Conservation (phyloP, 2,329 filamentous ascomycete species). For the Calonectria henricotiae region DNA sequence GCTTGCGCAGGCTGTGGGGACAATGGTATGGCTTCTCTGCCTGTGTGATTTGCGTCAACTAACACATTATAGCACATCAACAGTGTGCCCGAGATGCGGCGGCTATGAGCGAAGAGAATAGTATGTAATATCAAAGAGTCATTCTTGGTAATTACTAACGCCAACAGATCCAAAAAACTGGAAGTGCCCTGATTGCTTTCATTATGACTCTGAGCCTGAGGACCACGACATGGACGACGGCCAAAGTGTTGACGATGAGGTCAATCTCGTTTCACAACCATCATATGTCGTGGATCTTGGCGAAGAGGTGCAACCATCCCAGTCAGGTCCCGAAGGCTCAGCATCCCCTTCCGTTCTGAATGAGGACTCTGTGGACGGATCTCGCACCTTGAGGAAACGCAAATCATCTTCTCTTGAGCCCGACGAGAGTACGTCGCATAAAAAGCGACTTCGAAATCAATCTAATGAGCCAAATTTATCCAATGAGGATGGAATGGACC, state of each 20-base stretch:
- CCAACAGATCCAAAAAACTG: slow-evolving; percentile 62
- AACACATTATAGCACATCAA: slow-evolving; percentile 81
- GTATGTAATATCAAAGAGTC: slow-evolving; percentile 45
- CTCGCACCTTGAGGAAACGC: slow-evolving; percentile 85
- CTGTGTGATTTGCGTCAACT: slow-evolving; percentile 52
- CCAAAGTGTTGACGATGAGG: slow-evolving; percentile 39
- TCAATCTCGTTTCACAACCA: slow-evolving; percentile 49
- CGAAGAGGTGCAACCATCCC: slow-evolving; percentile 32
- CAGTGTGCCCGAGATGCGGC: slow-evolving; percentile 85
- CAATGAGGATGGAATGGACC: slow-evolving; percentile 57
- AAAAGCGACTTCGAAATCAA: slow-evolving; percentile 70
- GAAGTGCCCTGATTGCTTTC: slow-evolving; percentile 69
- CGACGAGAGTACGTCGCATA: slow-evolving; percentile 70
- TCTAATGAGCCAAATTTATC: slow-evolving; percentile 61
- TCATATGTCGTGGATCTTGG: slow-evolving; percentile 47
- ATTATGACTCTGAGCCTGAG: slow-evolving; percentile 55
- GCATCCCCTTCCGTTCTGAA: slow-evolving; percentile 37
- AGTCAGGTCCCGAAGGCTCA: slow-evolving; percentile 36
- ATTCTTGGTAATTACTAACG: slow-evolving; percentile 34
- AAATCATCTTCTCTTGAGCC: slow-evolving; percentile 82
- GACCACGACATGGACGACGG: slow-evolving; percentile 49
- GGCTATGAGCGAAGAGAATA: slow-evolving; percentile 56
- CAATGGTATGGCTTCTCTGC: slow-evolving; percentile 76
- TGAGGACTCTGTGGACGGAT: slow-evolving; percentile 67
- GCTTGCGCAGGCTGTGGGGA: slow-evolving; percentile 85